These are phyloP conservation scores for Penicillium sp. DNA, from an alignment of 2,329 filamentous ascomycete species.

Conservation along the genomic window DNA sequence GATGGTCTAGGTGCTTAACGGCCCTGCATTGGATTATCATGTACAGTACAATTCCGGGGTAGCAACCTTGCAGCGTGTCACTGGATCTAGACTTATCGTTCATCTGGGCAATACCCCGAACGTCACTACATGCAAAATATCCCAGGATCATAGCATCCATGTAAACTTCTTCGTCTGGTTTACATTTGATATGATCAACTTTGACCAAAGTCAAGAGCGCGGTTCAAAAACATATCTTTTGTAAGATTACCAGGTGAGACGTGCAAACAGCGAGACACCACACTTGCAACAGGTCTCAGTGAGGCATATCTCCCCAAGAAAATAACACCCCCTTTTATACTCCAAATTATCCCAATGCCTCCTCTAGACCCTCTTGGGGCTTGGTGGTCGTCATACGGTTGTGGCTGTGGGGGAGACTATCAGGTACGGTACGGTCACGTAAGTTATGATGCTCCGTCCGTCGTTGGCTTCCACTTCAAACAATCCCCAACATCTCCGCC, in stretches of 20 bases:
- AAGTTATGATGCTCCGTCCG: conserved; percentile 28
- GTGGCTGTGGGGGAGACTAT: conserved; percentile 19
- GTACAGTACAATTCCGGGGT: background rate
- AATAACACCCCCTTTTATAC: background rate
- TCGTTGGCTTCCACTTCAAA: conserved; percentile 23
- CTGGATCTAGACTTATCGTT: background rate
- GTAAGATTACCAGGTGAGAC: too few relatives aligned
- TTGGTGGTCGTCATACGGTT: conserved; percentile 15
- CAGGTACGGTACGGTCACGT: conserved; percentile 30
- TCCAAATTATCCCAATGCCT: background rate
- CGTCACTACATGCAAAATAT: too few relatives aligned
- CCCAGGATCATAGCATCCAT: too few relatives aligned
- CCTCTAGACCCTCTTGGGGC: background rate
- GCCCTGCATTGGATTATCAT: background rate
- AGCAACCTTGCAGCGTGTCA: background rate
- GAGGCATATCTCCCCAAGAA: background rate
- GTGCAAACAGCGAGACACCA: too few relatives aligned
- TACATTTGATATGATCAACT: too few relatives aligned
- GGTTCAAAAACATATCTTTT: too few relatives aligned
- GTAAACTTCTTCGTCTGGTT: too few relatives aligned
- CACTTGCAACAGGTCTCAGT: too few relatives aligned
- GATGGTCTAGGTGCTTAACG: background rate
- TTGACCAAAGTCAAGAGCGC: too few relatives aligned
- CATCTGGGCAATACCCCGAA: too few relatives aligned
- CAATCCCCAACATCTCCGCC: conserved; percentile 20